Base-by-base conservation (phyloP, 2,329 filamentous ascomycete genomes). In the Nemania diffusa region DNA sequence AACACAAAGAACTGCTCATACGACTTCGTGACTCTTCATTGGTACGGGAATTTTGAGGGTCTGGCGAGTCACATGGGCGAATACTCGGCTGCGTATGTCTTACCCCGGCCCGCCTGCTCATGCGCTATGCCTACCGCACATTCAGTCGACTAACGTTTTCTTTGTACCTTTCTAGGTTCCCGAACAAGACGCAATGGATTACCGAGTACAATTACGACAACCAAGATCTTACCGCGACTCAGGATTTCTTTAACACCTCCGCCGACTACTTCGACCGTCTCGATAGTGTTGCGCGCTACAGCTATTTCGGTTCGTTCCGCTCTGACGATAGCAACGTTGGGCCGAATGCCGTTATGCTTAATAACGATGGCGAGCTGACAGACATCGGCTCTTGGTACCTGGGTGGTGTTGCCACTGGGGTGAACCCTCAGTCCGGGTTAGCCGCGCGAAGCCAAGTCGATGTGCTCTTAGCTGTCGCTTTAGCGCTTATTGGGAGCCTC, bases 341-440 rank as follows among this genome's bases (percentile, higher is more conserved):
- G 0, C 84, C 89, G 3, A 92, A 94, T 68, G 88, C 85, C 1
- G 87, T 89, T 0, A 91, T 96, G 83, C 82, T 95, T 53, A 90
- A 88, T 74, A 81, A 87, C 48, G 83, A 87, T 17, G 92, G 92
- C 48, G 75, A 87, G 67, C 80, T 96, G 69, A 94, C 92, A 1
- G 88, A 93, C 71, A 91, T 95, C 70, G 92, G 92, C 0, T 85
- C 86, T 2, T 91, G 90, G 90, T 96, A 95, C 77, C 78, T 96
- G n/a, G 88, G 92, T 1, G 78, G 81, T 7, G 72, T 72, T 13
- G 81, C 81, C 0, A 86, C 83, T 1, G 84, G 84, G 1, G 77
- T 85, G 2, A 72, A 77, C 0, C 83, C 83, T 2, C 69, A 74
- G 52, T 75, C 73, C 1, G 67, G 62, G 4, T 34, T 44, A 3